A percentile compares a stretch with the other conserved stretches of the same genome.
Evolutionary conservation across 495 filamentous ascomycete genomes (phyloP).

Genomic region (Daldinia vernicosa): DNA sequence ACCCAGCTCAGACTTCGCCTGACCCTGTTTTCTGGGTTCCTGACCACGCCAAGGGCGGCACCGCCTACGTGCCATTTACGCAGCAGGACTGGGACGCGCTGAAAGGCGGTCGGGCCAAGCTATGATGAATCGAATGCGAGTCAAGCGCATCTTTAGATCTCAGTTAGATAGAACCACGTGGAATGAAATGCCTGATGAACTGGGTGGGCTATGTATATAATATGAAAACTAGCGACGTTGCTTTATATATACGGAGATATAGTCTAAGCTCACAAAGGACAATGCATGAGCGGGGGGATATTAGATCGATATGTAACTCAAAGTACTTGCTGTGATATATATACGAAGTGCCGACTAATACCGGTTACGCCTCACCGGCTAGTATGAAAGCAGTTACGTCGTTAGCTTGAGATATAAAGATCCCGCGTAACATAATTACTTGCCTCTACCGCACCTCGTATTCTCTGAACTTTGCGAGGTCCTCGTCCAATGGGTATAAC

Average conservation of each 20-base stretch:
- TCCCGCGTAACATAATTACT: neutral
- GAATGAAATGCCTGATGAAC: neutral
- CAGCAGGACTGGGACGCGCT: constrained; percentile 67
- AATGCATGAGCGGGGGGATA: neutral
- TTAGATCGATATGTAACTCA: neutral
- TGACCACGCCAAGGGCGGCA: constrained; percentile 54
- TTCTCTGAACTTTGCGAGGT: neutral
- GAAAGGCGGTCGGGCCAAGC: constrained; percentile 57
- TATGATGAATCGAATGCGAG: constrained; percentile 32
- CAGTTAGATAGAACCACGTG: neutral
- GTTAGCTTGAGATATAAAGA: neutral
- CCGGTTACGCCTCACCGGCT: neutral
- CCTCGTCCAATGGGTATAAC: neutral
- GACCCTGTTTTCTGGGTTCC: constrained; percentile 66
- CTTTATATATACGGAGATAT: neutral
- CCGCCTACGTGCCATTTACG: constrained; percentile 65
- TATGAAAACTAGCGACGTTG: neutral
- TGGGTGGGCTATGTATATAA: neutral
- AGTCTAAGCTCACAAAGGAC: neutral
- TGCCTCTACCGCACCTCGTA: neutral
- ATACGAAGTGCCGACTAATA: neutral
- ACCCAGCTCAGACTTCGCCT: constrained; percentile 65
- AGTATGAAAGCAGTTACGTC: neutral
- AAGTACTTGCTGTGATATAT: neutral
- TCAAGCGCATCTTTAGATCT: neutral